Conservation (phyloP, 2,329 filamentous ascomycete genomes). For the Fusarium compactum region DNA sequence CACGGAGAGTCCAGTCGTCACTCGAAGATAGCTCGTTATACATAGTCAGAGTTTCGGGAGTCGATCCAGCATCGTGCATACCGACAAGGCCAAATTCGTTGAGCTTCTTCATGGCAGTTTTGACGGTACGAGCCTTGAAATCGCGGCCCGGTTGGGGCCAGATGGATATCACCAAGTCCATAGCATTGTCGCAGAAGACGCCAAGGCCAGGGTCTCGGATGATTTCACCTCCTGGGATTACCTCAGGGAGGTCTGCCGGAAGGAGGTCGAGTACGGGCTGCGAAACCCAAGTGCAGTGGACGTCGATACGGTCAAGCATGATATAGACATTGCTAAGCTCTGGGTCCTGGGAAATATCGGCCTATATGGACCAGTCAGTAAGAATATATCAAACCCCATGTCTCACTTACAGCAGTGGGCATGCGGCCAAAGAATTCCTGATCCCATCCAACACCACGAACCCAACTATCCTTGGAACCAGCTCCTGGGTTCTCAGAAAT, state of each 20-base stretch:
- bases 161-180: constrained; percentile 68
- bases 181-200: constrained; percentile 80
- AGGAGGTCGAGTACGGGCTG: constrained; percentile 72
- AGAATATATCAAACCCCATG: background rate
- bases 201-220: constrained; percentile 71
- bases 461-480: constrained; percentile 69
- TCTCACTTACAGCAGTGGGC: constrained; percentile 70
- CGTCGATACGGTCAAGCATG: constrained; percentile 77
- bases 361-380: constrained; percentile 49
- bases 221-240: constrained; percentile 73
- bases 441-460: constrained; percentile 78
- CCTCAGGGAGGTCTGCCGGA: constrained; percentile 62
- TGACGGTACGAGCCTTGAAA: constrained; percentile 67
- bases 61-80: constrained; percentile 75
- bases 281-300: constrained; percentile 78
- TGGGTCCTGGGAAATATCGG: constrained; percentile 66
- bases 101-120: constrained; percentile 70
- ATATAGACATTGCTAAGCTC: constrained; percentile 68
- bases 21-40: constrained; percentile 63
- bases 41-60: constrained; percentile 65
- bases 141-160: constrained; percentile 68
- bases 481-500: constrained; percentile 61
- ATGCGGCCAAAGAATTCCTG: constrained; percentile 73
- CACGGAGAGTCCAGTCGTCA: constrained; percentile 69
- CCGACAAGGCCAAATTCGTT: constrained; percentile 76